These are phyloP conservation scores for Basipetospora chlamydospora DNA, from an alignment of 2,329 filamentous ascomycete species.

Conservation along the genomic window DNA sequence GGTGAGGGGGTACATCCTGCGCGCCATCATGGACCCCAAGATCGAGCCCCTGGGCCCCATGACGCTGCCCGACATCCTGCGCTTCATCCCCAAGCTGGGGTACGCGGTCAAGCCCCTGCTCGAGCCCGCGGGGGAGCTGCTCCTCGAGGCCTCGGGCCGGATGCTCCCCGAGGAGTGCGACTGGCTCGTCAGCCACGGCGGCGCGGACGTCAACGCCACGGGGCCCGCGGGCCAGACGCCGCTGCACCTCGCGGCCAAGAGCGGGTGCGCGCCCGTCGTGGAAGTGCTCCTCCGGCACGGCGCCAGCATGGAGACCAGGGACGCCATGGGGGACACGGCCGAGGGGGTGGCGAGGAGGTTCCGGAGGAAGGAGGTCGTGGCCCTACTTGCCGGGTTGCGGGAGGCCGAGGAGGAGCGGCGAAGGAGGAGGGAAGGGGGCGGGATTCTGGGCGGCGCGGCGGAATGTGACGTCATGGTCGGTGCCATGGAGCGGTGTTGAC, in stretches of 20 bases:
- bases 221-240: neutral
- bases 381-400: too few relatives aligned
- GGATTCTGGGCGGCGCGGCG: too few relatives aligned
- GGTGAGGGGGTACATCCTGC: slow-evolving; percentile 1
- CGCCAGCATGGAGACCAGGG: neutral
- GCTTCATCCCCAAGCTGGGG: slow-evolving; percentile 4
- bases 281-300: neutral
- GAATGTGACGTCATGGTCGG: too few relatives aligned
- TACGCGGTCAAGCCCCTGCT: neutral
- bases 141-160: neutral
- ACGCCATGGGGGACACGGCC: neutral
- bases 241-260: slow-evolving; percentile 2
- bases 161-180: neutral
- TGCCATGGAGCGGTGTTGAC: too few relatives aligned
- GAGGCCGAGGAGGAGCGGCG: neutral
- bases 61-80: neutral
- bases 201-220: neutral
- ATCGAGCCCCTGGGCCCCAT: slow-evolving; percentile 4
- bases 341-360: neutral
- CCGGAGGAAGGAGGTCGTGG: neutral
- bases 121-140: slow-evolving; percentile 1
- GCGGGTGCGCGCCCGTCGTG: neutral
- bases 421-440: too few relatives aligned
- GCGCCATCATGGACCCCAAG: neutral
- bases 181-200: slow-evolving; percentile 1